Evolutionary conservation across 1,139 yeast species (phyloP), one percentile per base, ranked within the genome.

Genomic region (Zhuliangozyma parablackwelliae): DNA sequence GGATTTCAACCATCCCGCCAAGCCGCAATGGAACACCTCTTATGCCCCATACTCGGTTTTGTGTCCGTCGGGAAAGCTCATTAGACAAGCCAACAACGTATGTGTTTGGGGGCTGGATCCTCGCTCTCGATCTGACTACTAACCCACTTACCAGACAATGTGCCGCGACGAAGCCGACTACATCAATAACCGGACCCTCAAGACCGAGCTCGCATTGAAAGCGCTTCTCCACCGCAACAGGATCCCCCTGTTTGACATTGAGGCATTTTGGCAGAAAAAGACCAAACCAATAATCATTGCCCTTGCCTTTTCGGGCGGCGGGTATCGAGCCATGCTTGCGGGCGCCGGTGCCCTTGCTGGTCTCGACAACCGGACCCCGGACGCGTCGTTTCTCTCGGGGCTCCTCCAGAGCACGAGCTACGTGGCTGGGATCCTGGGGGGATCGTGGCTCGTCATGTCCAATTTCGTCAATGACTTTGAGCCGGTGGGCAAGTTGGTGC

Each of bases 301-400:
- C 0, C 43, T 81, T 8, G 80, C 85, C 0, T 54, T 83, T 24
- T 81, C 89, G 5, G 92, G 92, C 4, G 92, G 92, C 9, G 88
- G 89, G 0, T 81, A 78, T 47, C 60, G 90, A 41, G 75, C 90
- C 1, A 75, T 83, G 78, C 53, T 83, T 10, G 69, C 74, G 3
- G 84, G 83, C 2, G 82, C 82, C 2, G 92, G 92, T 1, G 67
- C 73, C 11, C 39, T 82, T 1, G 51, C 66, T 8, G 84, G 83
- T 0, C 61, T 76, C 49, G 83, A 82, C 47, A 49, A 47, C 5
- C 50, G 80, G 34, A 62, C 71, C 0, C 58, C 65, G 21, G 56
- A 63, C 7, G 44, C 65, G 0, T 51, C 56, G 1, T 62, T 63
- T 1, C 48, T 78, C 16, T 71, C 73, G 21, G 84, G 84, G 0